Conservation (phyloP, 441 rosid genomes). For the Croton setiger region DNA sequence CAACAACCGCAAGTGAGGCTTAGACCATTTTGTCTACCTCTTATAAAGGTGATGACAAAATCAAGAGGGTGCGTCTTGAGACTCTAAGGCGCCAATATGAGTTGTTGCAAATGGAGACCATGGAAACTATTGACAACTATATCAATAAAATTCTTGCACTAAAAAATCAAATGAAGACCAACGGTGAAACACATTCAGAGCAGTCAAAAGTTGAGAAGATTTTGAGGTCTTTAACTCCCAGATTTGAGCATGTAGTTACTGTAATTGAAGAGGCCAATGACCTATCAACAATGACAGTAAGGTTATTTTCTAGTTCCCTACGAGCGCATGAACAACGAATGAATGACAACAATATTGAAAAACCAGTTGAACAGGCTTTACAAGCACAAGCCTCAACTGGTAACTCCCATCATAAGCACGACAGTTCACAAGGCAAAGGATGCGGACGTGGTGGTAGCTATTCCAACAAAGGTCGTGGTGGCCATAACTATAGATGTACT, state of each 20-base stretch:
- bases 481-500: background rate
- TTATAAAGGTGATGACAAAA: conserved; percentile 1
- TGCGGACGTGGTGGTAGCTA: background rate
- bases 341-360: background rate
- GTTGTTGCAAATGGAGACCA: background rate
- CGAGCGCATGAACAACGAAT: conserved; percentile 2
- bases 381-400: background rate
- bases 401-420: background rate
- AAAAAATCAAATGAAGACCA: background rate
- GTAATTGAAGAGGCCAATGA: conserved; percentile 8
- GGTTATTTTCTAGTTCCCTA: background rate
- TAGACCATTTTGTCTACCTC: background rate
- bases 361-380: conserved; percentile 2
- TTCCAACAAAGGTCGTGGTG: conserved; percentile 2
- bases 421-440: background rate
- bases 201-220: background rate
- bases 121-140: background rate
- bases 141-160: background rate
- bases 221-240: background rate
- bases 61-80: conserved; percentile 6
- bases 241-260: background rate
- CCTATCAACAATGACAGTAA: background rate
- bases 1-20: background rate
- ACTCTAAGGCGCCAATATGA: background rate
- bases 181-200: background rate